Base-by-base conservation (phyloP, 2,329 filamentous ascomycete genomes). In the Hymenoscyphus repandus region DNA sequence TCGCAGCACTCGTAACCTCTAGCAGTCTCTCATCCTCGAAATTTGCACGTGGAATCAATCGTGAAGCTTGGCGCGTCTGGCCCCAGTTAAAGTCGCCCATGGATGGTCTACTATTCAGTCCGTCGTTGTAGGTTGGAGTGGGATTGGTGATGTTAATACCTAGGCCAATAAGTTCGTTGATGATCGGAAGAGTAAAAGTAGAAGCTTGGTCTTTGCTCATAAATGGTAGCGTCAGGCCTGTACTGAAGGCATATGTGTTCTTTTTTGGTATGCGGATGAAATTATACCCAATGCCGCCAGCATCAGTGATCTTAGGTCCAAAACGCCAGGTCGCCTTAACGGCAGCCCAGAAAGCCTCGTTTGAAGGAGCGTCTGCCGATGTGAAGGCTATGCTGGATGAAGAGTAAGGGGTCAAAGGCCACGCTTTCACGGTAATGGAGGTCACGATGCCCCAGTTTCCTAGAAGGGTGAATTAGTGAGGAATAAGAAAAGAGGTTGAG, bases 401-500 rank as follows among this genome's bases (percentile, higher is more conserved):
- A 30, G 43, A 51, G 1, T 68, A 66, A 0, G 64, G 64, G 0
- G 62, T 62, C 2, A 70, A 72, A 0, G 72, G 70, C 57, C 79
- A 69, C 0, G 77, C 74, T 52, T 75, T 74, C 10, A 78, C 62
- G 0, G 79, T 82, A 38, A 83, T 67, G 0, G 77, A 79, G 1
- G 49, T 56, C 5, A 54, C 46, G 7, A 56, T 32, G 30, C 54
- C 57, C 20, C 46, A 59, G 7, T 27, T 27, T 27, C 22, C 22
- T 27, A 7, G 7, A 4, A 27, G 7, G 7, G 4, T 27, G 22
- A 27, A 27, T 27, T 27, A 27, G 22, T 7, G 22, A 27, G 22
- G 22, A 27, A n/a, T n/a, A n/a, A 18, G 18, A 31, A 17, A 32
- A 27, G 30, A 50, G 15, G 22, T 17, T 15, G 17, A n/a, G 18